Percentiles rank a stretch among this genome's conserved stretches.
phyloP scores from a whole-genome alignment of 2,329 filamentous ascomycete species.

The Trichoderma citrinoviride region DNA sequence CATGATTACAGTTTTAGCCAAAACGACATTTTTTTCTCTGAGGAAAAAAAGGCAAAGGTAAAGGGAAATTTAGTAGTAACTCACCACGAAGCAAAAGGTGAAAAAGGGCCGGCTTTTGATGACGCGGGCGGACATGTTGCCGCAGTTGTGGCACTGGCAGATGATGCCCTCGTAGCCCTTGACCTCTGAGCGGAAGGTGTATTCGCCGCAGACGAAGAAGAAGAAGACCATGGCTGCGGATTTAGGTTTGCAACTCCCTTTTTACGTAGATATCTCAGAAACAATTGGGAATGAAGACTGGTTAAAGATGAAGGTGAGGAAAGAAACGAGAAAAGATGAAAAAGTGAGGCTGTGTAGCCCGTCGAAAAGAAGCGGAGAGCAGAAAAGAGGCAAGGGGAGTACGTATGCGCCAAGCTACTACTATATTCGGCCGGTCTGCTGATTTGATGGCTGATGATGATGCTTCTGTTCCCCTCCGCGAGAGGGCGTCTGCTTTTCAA shows the following conservation, averaged over 20 bases:
- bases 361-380: neutral
- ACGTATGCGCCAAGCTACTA: constrained; percentile 7
- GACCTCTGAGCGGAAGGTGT: constrained; percentile 59
- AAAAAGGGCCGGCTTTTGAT: constrained; percentile 70
- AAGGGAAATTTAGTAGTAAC: no score
- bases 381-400: neutral
- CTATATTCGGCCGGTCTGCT: neutral
- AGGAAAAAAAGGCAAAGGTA: no score
- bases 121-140: constrained; percentile 60
- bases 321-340: neutral
- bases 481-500: neutral
- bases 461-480: neutral
- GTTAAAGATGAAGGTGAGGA: neutral
- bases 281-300: neutral
- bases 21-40: no score
- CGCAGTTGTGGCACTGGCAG: constrained; percentile 65
- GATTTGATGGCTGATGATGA: neutral
- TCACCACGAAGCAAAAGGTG: constrained; percentile 72
- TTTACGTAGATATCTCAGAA: no score
- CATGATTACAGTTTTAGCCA: no score
- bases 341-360: neutral
- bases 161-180: constrained; percentile 60
- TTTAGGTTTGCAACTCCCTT: neutral
- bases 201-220: constrained; percentile 61
- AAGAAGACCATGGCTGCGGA: constrained; percentile 50